A percentile compares a stretch with the other conserved stretches of the same genome.
phyloP scores from a whole-genome alignment of 1,139 yeast genomes.

The Taphrina pruni region DNA sequence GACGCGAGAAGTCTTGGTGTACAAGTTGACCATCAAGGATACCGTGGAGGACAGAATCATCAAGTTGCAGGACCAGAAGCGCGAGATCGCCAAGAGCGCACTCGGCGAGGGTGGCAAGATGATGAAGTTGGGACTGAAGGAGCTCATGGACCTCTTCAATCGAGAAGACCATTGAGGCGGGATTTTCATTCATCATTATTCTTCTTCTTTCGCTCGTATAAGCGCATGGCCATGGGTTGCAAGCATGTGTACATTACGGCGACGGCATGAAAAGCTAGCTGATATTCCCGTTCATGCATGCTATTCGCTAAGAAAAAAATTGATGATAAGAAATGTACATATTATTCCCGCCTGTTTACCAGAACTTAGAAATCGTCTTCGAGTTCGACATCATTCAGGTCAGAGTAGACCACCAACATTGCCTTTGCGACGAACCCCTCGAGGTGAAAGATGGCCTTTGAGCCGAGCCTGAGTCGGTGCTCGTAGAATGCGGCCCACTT shows the following conservation, averaged over 20 bases:
- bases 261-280: conserved; percentile 2
- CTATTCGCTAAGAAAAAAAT: too few relatives aligned
- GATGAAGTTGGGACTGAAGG: conserved; percentile 37
- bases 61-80: conserved; percentile 59
- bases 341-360: neutral
- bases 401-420: conserved; percentile 56
- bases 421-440: conserved; percentile 92
- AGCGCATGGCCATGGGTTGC: conserved; percentile 4
- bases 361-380: conserved; percentile 17
- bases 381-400: conserved; percentile 37
- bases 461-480: conserved; percentile 84
- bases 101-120: conserved; percentile 53
- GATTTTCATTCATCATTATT: neutral
- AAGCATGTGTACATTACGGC: neutral
- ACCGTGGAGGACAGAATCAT: conserved; percentile 62
- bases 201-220: neutral
- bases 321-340: neutral
- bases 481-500: conserved; percentile 77
- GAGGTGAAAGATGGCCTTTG: conserved; percentile 87
- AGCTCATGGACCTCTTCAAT: conserved; percentile 38
- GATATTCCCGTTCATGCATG: conserved; percentile 1
- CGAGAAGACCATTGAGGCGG: conserved; percentile 13
- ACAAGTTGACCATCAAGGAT: conserved; percentile 56
- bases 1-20: conserved; percentile 59
- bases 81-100: conserved; percentile 58